A percentile compares a stretch with the other conserved stretches of the same genome.
Evolutionary conservation across 805 yeast genomes (phyloP).

Genomic region (Ogataea sp.): DNA sequence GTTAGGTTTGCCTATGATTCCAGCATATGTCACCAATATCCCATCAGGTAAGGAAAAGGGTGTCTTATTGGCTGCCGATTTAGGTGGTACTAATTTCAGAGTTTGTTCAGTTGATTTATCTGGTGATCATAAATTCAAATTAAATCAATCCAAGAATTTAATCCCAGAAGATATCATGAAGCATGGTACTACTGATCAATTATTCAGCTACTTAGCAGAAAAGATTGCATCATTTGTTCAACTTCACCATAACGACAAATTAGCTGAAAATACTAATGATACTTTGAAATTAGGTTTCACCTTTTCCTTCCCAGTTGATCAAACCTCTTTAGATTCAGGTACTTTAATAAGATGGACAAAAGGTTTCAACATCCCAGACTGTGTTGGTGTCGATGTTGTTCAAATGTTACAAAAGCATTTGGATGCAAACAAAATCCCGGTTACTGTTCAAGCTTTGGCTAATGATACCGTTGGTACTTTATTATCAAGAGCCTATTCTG

Average conservation of each 20-base stretch:
- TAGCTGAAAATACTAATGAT: constrained; percentile 8
- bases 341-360: constrained; percentile 91
- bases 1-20: constrained; percentile 79
- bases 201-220: constrained; percentile 69
- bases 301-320: constrained; percentile 88
- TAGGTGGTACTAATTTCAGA: constrained; percentile 95
- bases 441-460: constrained; percentile 77
- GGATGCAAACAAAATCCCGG: constrained; percentile 51
- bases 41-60: constrained; percentile 88
- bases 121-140: constrained; percentile 71
- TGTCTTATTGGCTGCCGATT: constrained; percentile 78
- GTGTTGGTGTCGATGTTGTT: constrained; percentile 80
- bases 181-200: constrained; percentile 52
- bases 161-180: constrained; percentile 78
- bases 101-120: constrained; percentile 78
- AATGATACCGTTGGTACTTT: constrained; percentile 96
- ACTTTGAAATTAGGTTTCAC: constrained; percentile 81
- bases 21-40: constrained; percentile 75
- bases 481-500: constrained; percentile 77
- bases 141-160: constrained; percentile 69
- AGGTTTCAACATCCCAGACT: constrained; percentile 82
- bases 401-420: constrained; percentile 61
- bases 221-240: constrained; percentile 59
- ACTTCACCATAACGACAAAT: constrained; percentile 42
- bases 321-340: constrained; percentile 73